Evolutionary conservation across 768 basidiomycete species (phyloP).

Genomic region (Suillus tomentosus): DNA sequence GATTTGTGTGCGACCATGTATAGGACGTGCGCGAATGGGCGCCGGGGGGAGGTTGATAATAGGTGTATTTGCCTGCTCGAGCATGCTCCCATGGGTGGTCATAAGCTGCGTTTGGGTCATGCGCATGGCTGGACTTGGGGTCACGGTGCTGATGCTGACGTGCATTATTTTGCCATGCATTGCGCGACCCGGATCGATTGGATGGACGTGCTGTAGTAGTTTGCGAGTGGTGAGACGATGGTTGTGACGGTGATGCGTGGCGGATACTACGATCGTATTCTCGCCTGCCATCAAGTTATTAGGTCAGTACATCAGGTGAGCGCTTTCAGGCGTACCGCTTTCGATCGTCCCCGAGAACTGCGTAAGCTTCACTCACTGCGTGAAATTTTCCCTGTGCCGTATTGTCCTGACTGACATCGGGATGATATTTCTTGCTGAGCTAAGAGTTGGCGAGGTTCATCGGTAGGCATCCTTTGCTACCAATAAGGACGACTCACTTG

Average conservation of each 20-base stretch:
- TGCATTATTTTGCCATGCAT: slow-evolving; percentile 29
- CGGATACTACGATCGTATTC: slow-evolving; percentile 32
- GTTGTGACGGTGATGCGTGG: slow-evolving; percentile 7
- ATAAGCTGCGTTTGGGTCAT: slow-evolving; percentile 9
- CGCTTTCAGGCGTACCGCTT: slow-evolving; percentile 36
- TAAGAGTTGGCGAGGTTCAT: slow-evolving; percentile 17
- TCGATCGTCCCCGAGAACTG: slow-evolving; percentile 46
- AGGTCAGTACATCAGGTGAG: background rate
- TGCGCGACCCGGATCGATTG: slow-evolving; percentile 26
- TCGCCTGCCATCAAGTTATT: slow-evolving; percentile 23
- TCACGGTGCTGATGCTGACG: slow-evolving; percentile 14
- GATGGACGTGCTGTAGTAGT: slow-evolving; percentile 31
- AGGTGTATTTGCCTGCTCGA: slow-evolving; percentile 7
- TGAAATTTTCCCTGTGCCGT: slow-evolving; percentile 43
- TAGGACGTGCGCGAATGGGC: slow-evolving; percentile 6
- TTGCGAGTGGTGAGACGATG: slow-evolving; percentile 28
- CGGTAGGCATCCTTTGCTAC: background rate
- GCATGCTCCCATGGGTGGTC: slow-evolving; percentile 18
- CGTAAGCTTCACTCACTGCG: slow-evolving; percentile 49
- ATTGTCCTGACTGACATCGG: slow-evolving; percentile 43
- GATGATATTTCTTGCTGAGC: slow-evolving; percentile 52
- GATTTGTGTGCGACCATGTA: slow-evolving; percentile 19
- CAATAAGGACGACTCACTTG: slow-evolving; percentile 22
- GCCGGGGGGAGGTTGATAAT: slow-evolving; percentile 11
- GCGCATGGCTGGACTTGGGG: slow-evolving; percentile 9